Conservation (phyloP, 2,329 filamentous ascomycete genomes). For the Metarhizium brunneum region DNA sequence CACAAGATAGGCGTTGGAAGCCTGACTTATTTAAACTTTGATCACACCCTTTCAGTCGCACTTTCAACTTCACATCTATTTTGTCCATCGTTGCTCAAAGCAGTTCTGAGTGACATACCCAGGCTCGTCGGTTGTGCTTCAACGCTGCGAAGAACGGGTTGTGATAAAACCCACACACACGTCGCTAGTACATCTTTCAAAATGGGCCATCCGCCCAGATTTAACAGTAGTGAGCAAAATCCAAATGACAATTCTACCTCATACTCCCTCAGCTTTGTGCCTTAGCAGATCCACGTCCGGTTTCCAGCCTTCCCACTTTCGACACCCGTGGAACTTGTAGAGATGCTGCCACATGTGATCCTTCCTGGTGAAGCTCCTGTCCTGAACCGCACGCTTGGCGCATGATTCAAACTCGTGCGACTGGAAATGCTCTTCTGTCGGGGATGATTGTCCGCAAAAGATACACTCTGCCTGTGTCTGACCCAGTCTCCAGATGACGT, state of each 20-base stretch:
- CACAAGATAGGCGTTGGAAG: too few relatives aligned
- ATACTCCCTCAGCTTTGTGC: slow-evolving; percentile 12
- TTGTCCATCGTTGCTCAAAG: too few relatives aligned
- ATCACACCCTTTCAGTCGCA: too few relatives aligned
- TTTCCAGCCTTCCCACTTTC: slow-evolving; percentile 40
- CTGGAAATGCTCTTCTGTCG: slow-evolving; percentile 25
- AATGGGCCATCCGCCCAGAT: too few relatives aligned
- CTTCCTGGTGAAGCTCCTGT: slow-evolving; percentile 33
- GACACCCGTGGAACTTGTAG: slow-evolving; percentile 34
- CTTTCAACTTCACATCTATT: too few relatives aligned
- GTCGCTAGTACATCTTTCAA: too few relatives aligned
- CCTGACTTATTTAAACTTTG: too few relatives aligned
- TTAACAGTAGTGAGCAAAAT: neutral
- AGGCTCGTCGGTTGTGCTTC: too few relatives aligned
- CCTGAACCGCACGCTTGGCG: slow-evolving; percentile 33
- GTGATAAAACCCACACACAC: too few relatives aligned
- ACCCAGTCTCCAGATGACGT: slow-evolving; percentile 38
- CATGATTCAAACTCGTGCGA: slow-evolving; percentile 37
- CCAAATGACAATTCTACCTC: neutral
- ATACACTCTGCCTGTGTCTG: slow-evolving; percentile 31
- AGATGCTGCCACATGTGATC: slow-evolving; percentile 32
- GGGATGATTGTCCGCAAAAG: slow-evolving; percentile 26
- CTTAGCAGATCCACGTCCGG: slow-evolving; percentile 25
- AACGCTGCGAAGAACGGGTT: too few relatives aligned
- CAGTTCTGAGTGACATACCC: too few relatives aligned